Evolutionary conservation across 2,329 filamentous ascomycete species (phyloP).

Genomic region (Incumbomyces lentus): DNA sequence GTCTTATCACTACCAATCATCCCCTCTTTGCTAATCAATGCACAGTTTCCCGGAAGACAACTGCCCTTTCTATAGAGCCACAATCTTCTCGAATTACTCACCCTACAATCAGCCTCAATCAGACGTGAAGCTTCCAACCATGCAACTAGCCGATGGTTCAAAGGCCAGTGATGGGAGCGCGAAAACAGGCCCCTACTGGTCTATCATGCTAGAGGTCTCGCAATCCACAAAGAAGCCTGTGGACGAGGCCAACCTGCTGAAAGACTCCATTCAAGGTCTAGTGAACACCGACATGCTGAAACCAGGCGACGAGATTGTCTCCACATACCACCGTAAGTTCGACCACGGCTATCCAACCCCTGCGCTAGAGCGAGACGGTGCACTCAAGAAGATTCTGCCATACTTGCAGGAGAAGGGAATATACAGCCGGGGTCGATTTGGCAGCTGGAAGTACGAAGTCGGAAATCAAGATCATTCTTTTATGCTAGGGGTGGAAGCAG

Average conservation of each 20-base stretch:
- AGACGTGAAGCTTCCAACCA: conserved; percentile 73
- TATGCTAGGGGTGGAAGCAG: conserved; percentile 92
- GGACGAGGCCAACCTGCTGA: conserved; percentile 70
- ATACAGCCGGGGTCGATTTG: conserved; percentile 91
- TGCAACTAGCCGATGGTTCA: conserved; percentile 75
- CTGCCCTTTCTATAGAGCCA: conserved; percentile 98
- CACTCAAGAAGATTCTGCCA: conserved; percentile 83
- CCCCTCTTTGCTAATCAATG: no score
- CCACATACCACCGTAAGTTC: conserved; percentile 95
- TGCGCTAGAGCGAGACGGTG: conserved; percentile 85
- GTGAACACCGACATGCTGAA: conserved; percentile 97
- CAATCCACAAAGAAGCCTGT: conserved; percentile 94
- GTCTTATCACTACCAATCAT: no score
- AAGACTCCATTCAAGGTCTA: conserved; percentile 88
- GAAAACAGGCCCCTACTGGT: conserved; percentile 94
- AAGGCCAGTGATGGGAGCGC: conserved; percentile 62
- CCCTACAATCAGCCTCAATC: conserved; percentile 89
- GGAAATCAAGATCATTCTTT: conserved; percentile 97
- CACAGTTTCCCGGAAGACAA: conserved; percentile 82
- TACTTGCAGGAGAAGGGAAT: conserved; percentile 87
- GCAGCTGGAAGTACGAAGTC: conserved; percentile 94
- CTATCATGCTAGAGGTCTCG: conserved; percentile 97
- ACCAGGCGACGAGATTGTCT: conserved; percentile 86
- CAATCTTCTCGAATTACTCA: conserved; percentile 99
- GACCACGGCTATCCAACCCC: conserved; percentile 98